phyloP scores from a whole-genome alignment of 768 basidiomycete species.

The Panaeolus papilionaceus region DNA sequence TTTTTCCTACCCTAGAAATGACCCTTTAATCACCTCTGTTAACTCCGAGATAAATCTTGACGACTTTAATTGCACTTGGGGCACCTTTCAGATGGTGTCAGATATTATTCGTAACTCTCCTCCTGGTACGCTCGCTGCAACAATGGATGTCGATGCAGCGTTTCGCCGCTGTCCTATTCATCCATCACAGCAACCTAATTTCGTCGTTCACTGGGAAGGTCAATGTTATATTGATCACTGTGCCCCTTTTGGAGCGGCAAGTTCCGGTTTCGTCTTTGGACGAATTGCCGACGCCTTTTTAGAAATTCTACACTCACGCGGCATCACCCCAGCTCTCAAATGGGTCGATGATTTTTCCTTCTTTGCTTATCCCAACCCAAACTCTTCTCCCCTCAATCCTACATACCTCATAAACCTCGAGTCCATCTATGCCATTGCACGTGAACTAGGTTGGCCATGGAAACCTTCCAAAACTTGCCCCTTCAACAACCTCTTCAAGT shows the following conservation, averaged over 20 bases:
- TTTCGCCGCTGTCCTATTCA: slow-evolving; percentile 39
- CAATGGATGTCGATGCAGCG: slow-evolving; percentile 45
- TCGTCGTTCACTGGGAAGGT: slow-evolving; percentile 30
- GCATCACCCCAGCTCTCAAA: slow-evolving; percentile 32
- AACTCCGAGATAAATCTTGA: slow-evolving; percentile 37
- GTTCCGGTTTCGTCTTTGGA: slow-evolving; percentile 37
- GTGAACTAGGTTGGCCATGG: slow-evolving; percentile 42
- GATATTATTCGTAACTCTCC: slow-evolving; percentile 32
- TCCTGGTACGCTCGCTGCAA: slow-evolving; percentile 38
- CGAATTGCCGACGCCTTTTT: slow-evolving; percentile 37
- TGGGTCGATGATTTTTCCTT: slow-evolving; percentile 46
- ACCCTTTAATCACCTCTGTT: slow-evolving; percentile 31
- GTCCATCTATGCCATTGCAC: slow-evolving; percentile 31
- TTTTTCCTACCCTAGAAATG: slow-evolving; percentile 33
- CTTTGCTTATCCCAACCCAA: slow-evolving; percentile 27
- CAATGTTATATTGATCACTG: slow-evolving; percentile 35
- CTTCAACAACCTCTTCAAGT: slow-evolving; percentile 35
- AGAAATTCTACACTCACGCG: slow-evolving; percentile 24
- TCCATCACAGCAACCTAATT: slow-evolving; percentile 33
- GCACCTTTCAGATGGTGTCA: slow-evolving; percentile 23
- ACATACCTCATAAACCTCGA: slow-evolving; percentile 28
- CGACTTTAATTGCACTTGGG: slow-evolving; percentile 38
- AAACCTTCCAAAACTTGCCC: slow-evolving; percentile 34
- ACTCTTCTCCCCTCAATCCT: not conserved
- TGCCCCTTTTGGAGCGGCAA: slow-evolving; percentile 34